These are phyloP conservation scores for Aspergillus sparsus DNA, from an alignment of 495 filamentous ascomycete species.

Conservation along the genomic window DNA sequence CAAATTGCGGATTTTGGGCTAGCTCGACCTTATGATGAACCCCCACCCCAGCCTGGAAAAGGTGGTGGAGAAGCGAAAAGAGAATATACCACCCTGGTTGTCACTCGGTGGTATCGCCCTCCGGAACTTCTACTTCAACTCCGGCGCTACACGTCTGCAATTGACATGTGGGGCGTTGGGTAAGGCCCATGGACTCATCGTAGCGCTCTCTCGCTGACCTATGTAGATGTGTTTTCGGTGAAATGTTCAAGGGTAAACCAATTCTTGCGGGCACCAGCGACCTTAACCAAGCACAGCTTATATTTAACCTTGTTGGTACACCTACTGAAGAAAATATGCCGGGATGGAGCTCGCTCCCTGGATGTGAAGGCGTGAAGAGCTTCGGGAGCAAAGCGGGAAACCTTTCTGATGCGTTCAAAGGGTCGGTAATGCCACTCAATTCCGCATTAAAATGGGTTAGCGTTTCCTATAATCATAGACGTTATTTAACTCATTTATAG, in stretches of 20 bases:
- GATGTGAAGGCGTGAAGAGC: slow-evolving; percentile 71
- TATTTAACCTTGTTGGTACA: slow-evolving; percentile 90
- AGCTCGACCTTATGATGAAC: slow-evolving; percentile 89
- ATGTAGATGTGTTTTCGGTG: slow-evolving; percentile 87
- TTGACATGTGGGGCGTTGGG: slow-evolving; percentile 98
- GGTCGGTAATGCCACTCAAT: slow-evolving; percentile 42
- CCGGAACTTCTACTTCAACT: slow-evolving; percentile 89
- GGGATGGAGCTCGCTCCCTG: slow-evolving; percentile 78
- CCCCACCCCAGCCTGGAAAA: slow-evolving; percentile 71
- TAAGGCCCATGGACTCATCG: slow-evolving; percentile 39
- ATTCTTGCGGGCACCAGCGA: slow-evolving; percentile 91
- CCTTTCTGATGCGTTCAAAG: slow-evolving; percentile 69
- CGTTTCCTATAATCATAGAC: neutral
- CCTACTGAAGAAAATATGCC: slow-evolving; percentile 94
- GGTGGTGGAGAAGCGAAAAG: slow-evolving; percentile 83
- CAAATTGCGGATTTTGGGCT: slow-evolving; percentile 98
- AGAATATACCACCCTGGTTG: slow-evolving; percentile 93
- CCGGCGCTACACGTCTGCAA: slow-evolving; percentile 87
- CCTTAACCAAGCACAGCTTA: slow-evolving; percentile 82
- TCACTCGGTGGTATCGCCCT: slow-evolving; percentile 96
- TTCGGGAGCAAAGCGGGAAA: slow-evolving; percentile 66
- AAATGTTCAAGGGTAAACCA: slow-evolving; percentile 94
- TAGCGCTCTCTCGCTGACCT: slow-evolving; percentile 20
- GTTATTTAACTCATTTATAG: slow-evolving; percentile 25
- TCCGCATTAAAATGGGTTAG: neutral